Base-by-base conservation (phyloP, 352 stramenopile species). In the Phytophthora pluvialis region DNA sequence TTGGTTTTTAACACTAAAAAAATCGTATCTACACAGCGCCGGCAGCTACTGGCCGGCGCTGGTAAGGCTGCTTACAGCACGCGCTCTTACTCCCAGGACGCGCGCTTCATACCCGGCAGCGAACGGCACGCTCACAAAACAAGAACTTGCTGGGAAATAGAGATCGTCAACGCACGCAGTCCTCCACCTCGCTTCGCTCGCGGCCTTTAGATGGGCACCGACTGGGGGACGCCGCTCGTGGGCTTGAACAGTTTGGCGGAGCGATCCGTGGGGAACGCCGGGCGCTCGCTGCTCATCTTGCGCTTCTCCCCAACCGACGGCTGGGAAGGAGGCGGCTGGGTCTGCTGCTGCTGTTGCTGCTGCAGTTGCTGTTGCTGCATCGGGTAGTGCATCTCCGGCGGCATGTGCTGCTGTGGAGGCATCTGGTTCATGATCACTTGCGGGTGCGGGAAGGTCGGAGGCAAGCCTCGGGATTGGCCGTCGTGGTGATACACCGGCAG, bases 361-460 rank as follows among this genome's bases (percentile, higher is more conserved):
- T 15, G 60, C 57, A 60, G 56, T 25, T 63, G 62, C 12, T 54
- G 42, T 16, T 54, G 69, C 51, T 62, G 60, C 66, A 81, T 62
- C 28, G 71, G 58, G 55, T 77, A 75, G 39, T 76, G 67, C 53
- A 82, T 67, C 35, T 75, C 59, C 61, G 66, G 44, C 26, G 69
- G 67, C 61, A 73, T 70, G 13, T 66, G 66, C 52, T 70, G 71
- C 48, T 75, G 64, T 25, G 31, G 48, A 64, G 70, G 67, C 57
- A 81, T 67, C 53, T 66, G 64, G 40, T 77, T 75, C 74, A 88
- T 88, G 69, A 83, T 88, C 33, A 75, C 60, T 47, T 83, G 73
- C 26, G 72, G 72, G 52, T 87, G 70, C 4, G 75, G 78, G 60
- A 90, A 89, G 29, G 74, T 74, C 29, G 77, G 74, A 5, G 78